A percentile compares a stretch with the other conserved stretches of the same genome.
These are phyloP conservation scores for Phaeosphaeria sp. DNA, from an alignment of 2,329 filamentous ascomycete species.

Conservation along the genomic window DNA sequence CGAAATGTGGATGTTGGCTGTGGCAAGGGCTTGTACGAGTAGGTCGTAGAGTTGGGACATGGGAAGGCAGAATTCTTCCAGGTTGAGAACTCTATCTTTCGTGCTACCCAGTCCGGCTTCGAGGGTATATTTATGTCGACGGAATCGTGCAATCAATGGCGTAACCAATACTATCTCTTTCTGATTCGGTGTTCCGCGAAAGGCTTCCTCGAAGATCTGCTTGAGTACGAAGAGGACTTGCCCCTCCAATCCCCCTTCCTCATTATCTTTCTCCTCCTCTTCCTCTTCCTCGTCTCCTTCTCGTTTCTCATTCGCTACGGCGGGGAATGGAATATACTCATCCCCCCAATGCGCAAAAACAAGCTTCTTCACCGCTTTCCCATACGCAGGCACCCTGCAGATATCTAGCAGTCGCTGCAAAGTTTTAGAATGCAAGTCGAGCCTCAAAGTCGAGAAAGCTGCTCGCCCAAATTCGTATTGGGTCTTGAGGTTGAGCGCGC, in stretches of 20 bases:
- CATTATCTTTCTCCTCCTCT: no score
- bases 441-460: conserved; percentile 6
- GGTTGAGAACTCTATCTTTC: neutral
- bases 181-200: neutral
- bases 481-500: neutral
- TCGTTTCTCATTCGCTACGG: neutral
- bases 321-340: neutral
- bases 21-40: neutral
- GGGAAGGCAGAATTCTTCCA: neutral
- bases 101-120: neutral
- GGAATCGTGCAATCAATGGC: conserved; percentile 4
- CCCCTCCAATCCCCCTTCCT: neutral
- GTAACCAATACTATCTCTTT: conserved; percentile 5
- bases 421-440: conserved; percentile 5
- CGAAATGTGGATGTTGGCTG: neutral
- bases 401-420: conserved; percentile 7
- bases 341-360: neutral
- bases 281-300: no score
- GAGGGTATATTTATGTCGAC: neutral
- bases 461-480: conserved; percentile 6
- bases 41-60: neutral
- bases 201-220: neutral
- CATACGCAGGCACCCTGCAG: conserved; percentile 6
- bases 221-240: neutral
- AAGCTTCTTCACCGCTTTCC: conserved; percentile 3